Evolutionary conservation across 164 flowering plant species (phyloP).

Genomic region (Berberis thunbergii): DNA sequence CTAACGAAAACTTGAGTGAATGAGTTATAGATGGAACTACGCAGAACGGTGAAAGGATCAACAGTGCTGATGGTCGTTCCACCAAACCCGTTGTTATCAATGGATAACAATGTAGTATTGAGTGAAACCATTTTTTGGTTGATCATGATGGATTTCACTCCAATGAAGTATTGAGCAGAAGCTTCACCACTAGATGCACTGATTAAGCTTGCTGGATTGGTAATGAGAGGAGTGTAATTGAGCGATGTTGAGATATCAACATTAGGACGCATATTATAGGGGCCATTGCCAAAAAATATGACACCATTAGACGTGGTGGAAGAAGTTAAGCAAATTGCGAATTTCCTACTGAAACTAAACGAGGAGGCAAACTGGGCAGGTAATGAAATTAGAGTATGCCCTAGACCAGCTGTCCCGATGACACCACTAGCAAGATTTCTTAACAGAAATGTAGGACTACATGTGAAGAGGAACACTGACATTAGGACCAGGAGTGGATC

Average conservation of each 20-base stretch:
- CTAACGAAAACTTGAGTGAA: constrained; percentile 16
- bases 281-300: constrained; percentile 24
- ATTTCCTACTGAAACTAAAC: constrained; percentile 4
- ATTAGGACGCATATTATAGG: constrained; percentile 17
- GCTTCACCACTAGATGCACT: constrained; percentile 5
- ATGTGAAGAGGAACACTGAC: constrained; percentile 7
- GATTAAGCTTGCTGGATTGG: constrained; percentile 12
- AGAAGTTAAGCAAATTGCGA: constrained; percentile 15
- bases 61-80: constrained; percentile 45
- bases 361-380: constrained; percentile 14
- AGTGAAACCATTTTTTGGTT: constrained; percentile 17
- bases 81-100: constrained; percentile 10
- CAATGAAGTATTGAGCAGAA: constrained; percentile 28
- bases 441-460: constrained; percentile 4
- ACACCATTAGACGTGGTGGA: background rate
- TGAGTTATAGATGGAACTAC: constrained; percentile 28
- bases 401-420: constrained; percentile 13
- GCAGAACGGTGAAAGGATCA: constrained; percentile 35
- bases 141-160: constrained; percentile 29
- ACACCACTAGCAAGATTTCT: constrained; percentile 9
- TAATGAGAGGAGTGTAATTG: constrained; percentile 16
- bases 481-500: background rate
- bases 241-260: constrained; percentile 12
- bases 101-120: constrained; percentile 14
- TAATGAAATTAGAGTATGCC: constrained; percentile 4